A percentile compares a stretch with the other conserved stretches of the same genome.
Conservation (phyloP, 495 filamentous ascomycete species). For the Penicillium pulvis region DNA sequence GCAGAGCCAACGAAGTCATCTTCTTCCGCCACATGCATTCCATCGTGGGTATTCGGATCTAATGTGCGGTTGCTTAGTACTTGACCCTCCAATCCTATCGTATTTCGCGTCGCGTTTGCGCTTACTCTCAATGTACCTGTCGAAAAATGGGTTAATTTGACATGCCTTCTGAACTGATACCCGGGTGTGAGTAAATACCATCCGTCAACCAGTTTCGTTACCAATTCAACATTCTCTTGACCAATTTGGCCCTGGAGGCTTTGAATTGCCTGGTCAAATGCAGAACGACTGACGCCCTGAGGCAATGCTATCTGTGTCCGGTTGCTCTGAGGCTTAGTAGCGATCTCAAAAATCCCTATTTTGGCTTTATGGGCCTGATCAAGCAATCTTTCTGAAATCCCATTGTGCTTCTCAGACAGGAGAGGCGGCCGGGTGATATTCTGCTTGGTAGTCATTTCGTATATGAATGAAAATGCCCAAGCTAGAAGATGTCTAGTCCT, state of each 20-base stretch:
- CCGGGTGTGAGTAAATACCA: slow-evolving; percentile 6
- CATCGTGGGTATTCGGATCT: slow-evolving; percentile 22
- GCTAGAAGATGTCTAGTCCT: neutral
- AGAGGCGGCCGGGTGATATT: neutral
- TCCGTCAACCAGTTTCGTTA: slow-evolving; percentile 17
- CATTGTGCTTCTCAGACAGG: slow-evolving; percentile 13
- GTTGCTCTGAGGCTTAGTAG: slow-evolving; percentile 13
- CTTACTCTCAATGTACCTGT: slow-evolving; percentile 21
- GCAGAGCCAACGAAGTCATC: slow-evolving; percentile 16
- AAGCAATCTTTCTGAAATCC: slow-evolving; percentile 13
- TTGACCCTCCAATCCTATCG: neutral
- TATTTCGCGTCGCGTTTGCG: neutral
- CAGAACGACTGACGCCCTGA: slow-evolving; percentile 7
- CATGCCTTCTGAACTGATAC: neutral
- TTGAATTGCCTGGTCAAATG: slow-evolving; percentile 11
- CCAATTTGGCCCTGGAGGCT: slow-evolving; percentile 8
- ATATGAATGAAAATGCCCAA: neutral
- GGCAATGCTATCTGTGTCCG: slow-evolving; percentile 12
- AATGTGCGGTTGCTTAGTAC: neutral
- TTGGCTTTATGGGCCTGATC: slow-evolving; percentile 14
- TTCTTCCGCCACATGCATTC: slow-evolving; percentile 14
- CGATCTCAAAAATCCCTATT: slow-evolving; percentile 10
- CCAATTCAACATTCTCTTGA: slow-evolving; percentile 15
- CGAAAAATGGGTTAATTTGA: neutral
- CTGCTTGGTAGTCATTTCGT: neutral